These are phyloP conservation scores for Ascochyta viciae-villosae DNA, from an alignment of 2,329 filamentous ascomycete species.

Conservation along the genomic window DNA sequence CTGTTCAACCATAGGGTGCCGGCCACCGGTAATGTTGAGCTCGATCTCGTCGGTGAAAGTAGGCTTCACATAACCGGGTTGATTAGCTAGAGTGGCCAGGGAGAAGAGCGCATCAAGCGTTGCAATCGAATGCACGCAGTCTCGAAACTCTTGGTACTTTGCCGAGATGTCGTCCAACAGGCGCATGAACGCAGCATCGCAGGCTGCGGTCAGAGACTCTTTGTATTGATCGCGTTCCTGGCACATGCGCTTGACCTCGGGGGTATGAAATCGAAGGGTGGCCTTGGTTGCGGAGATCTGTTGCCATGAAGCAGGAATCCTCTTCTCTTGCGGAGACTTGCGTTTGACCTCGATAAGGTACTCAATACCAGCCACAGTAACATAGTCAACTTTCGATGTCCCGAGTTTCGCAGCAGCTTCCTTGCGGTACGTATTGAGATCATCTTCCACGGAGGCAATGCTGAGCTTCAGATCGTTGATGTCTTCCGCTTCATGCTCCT, in stretches of 20 bases:
- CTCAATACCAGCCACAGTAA: slow-evolving; percentile 87
- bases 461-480: slow-evolving; percentile 91
- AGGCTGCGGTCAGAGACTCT: slow-evolving; percentile 89
- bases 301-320: slow-evolving; percentile 90
- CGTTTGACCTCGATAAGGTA: slow-evolving; percentile 94
- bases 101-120: slow-evolving; percentile 90
- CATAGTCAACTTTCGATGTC: slow-evolving; percentile 76
- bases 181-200: slow-evolving; percentile 78
- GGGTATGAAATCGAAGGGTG: slow-evolving; percentile 90
- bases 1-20: slow-evolving; percentile 96
- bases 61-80: slow-evolving; percentile 88
- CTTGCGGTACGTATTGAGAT: slow-evolving; percentile 78
- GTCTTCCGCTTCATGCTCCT: slow-evolving; percentile 84
- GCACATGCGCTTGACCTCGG: slow-evolving; percentile 82
- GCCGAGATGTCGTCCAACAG: slow-evolving; percentile 76
- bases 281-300: slow-evolving; percentile 97
- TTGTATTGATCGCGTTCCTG: slow-evolving; percentile 93
- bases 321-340: slow-evolving; percentile 70
- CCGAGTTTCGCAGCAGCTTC: slow-evolving; percentile 75
- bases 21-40: slow-evolving; percentile 75
- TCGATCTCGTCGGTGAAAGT: slow-evolving; percentile 69
- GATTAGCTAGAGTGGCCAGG: slow-evolving; percentile 80
- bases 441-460: slow-evolving; percentile 90
- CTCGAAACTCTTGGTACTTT: slow-evolving; percentile 89
- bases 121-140: slow-evolving; percentile 84